These are phyloP conservation scores for Barnettozyma vustinii DNA, from an alignment of 805 yeast species.

Conservation along the genomic window DNA sequence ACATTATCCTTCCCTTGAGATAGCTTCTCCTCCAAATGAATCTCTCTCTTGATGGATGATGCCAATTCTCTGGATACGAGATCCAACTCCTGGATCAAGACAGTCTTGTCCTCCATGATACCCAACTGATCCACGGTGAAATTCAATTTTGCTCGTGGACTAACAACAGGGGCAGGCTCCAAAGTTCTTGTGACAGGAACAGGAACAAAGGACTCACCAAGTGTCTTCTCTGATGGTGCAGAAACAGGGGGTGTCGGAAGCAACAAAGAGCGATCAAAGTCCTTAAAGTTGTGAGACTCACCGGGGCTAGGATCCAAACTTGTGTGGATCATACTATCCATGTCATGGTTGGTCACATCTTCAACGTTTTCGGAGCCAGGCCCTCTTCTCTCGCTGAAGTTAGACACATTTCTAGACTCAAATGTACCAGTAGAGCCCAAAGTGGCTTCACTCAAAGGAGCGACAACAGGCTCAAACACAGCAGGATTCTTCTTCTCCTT, in stretches of 20 bases:
- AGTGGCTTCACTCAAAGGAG: slow-evolving; percentile 8
- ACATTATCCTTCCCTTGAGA: slow-evolving; percentile 1
- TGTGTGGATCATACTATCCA: slow-evolving; percentile 11
- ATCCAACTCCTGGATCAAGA: slow-evolving; percentile 57
- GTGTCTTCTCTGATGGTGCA: not conserved
- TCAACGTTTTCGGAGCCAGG: not conserved
- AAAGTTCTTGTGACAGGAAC: slow-evolving; percentile 1
- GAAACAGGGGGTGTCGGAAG: not conserved
- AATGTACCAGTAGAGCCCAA: slow-evolving; percentile 8
- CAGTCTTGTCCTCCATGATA: slow-evolving; percentile 53
- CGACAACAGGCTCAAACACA: slow-evolving; percentile 15
- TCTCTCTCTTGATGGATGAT: slow-evolving; percentile 63
- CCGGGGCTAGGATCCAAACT: slow-evolving; percentile 4
- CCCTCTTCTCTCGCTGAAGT: slow-evolving; percentile 1
- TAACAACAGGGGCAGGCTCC: not conserved
- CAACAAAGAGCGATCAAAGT: slow-evolving; percentile 7
- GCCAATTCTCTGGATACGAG: slow-evolving; percentile 70
- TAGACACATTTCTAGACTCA: slow-evolving; percentile 8
- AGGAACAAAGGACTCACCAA: slow-evolving; percentile 18
- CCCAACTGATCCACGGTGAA: slow-evolving; percentile 59
- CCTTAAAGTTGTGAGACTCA: not conserved
- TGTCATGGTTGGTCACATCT: slow-evolving; percentile 19
- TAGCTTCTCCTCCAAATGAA: slow-evolving; percentile 47
- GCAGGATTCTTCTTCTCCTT: slow-evolving; percentile 12
- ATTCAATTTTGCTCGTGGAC: slow-evolving; percentile 18